phyloP scores from a whole-genome alignment of 208 protist genomes.

The Trichomonas vaginalis region DNA sequence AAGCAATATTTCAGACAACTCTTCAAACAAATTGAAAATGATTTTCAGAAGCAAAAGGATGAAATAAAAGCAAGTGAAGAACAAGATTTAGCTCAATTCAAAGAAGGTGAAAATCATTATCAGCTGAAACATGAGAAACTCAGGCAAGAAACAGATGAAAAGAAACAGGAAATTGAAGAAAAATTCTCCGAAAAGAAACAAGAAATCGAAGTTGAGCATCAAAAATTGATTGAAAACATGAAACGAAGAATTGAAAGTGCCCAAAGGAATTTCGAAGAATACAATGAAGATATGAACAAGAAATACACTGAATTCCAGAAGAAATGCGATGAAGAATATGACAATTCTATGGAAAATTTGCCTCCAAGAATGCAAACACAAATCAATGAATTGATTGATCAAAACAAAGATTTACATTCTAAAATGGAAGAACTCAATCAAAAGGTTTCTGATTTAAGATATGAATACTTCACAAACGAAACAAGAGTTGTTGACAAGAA shows the following conservation, averaged over 20 bases:
- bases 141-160: not conserved
- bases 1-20: not conserved
- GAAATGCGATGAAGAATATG: not conserved
- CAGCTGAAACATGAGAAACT: not conserved
- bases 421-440: not conserved
- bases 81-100: not conserved
- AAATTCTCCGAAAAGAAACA: not conserved
- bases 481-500: not conserved
- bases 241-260: not conserved
- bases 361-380: not conserved
- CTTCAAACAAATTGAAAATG: not conserved
- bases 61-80: not conserved
- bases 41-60: not conserved
- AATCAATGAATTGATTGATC: not conserved
- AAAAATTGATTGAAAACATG: not conserved
- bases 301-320: not conserved
- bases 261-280: not conserved
- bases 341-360: not conserved
- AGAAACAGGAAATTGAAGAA: not conserved
- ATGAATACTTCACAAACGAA: not conserved
- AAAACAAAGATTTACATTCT: not conserved
- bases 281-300: not conserved
- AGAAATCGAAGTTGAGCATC: not conserved
- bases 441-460: not conserved
- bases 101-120: not conserved